These are phyloP conservation scores for Prunus armeniaca DNA, from an alignment of 306 rosid genomes.

Conservation along the genomic window DNA sequence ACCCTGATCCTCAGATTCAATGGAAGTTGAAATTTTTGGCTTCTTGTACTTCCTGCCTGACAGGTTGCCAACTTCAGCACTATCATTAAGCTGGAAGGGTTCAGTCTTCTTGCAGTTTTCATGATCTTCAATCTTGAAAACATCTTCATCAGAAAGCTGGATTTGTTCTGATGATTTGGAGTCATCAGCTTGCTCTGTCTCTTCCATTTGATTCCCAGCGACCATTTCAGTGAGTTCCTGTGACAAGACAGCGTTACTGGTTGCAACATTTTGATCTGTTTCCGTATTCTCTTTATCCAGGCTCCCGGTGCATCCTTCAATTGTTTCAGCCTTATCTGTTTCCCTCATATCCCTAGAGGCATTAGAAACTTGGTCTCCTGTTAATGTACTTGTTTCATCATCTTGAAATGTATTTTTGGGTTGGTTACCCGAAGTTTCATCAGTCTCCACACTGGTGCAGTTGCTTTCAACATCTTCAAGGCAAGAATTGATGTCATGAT, in stretches of 20 bases:
- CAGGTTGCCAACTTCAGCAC: background rate
- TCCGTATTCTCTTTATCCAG: slow-evolving; percentile 9
- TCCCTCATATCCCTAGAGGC: background rate
- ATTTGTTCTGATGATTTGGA: background rate
- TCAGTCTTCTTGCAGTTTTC: background rate
- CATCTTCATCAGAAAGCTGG: slow-evolving; percentile 2
- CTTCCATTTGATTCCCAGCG: slow-evolving; percentile 9
- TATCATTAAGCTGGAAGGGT: background rate
- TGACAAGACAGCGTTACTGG: slow-evolving; percentile 1
- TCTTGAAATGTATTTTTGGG: slow-evolving; percentile 17
- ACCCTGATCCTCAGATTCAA: slow-evolving; percentile 8
- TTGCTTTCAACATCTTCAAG: slow-evolving; percentile 16
- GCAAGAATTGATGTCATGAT: slow-evolving; percentile 13
- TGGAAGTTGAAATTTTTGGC: slow-evolving; percentile 6
- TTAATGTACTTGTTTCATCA: background rate
- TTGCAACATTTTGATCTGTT: background rate
- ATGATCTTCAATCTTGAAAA: background rate
- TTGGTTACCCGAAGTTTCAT: slow-evolving; percentile 18
- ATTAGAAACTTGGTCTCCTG: background rate
- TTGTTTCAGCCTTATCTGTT: slow-evolving; percentile 6
- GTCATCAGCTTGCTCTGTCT: slow-evolving; percentile 11
- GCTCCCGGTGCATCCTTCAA: slow-evolving; percentile 11
- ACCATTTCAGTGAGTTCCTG: background rate
- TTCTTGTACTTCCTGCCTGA: slow-evolving; percentile 12
- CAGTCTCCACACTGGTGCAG: slow-evolving; percentile 7